Evolutionary conservation across 345 rosid species (phyloP).

Genomic region (Melaleuca quinquenervia): DNA sequence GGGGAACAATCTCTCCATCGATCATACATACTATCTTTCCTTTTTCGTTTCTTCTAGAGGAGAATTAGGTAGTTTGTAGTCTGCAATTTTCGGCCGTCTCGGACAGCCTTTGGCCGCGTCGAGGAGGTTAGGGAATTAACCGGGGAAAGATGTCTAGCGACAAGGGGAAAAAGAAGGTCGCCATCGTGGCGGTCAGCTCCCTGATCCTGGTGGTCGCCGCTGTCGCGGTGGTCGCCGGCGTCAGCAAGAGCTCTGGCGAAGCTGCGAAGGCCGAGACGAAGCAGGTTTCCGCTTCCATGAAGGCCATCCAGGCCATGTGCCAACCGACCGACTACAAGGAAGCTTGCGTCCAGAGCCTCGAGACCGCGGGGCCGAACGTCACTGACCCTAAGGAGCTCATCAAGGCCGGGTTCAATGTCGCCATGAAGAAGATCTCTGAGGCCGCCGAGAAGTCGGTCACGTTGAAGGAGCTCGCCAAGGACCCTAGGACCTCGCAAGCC

Average conservation of each 20-base stretch:
- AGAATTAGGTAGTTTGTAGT: not conserved
- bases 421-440: slow-evolving; percentile 8
- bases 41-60: not conserved
- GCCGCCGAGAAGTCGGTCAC: slow-evolving; percentile 13
- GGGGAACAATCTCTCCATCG: no score
- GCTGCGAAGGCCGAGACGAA: not conserved
- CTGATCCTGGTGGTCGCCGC: slow-evolving; percentile 22
- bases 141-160: not conserved
- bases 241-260: not conserved
- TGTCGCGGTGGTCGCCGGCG: slow-evolving; percentile 31
- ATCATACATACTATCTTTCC: not conserved
- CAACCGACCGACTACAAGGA: slow-evolving; percentile 20
- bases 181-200: slow-evolving; percentile 26
- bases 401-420: slow-evolving; percentile 14
- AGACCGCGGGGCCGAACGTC: slow-evolving; percentile 9
- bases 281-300: slow-evolving; percentile 6
- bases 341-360: slow-evolving; percentile 16
- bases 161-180: slow-evolving; percentile 17
- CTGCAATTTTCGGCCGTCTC: no score
- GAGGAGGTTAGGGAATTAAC: no score
- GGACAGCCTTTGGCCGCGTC: no score
- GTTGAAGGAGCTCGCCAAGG: slow-evolving; percentile 16
- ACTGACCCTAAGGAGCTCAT: slow-evolving; percentile 31
- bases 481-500: slow-evolving; percentile 21
- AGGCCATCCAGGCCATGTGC: slow-evolving; percentile 28